phyloP scores from a whole-genome alignment of 495 filamentous ascomycete genomes.

The Talaromyces stipitatus region DNA sequence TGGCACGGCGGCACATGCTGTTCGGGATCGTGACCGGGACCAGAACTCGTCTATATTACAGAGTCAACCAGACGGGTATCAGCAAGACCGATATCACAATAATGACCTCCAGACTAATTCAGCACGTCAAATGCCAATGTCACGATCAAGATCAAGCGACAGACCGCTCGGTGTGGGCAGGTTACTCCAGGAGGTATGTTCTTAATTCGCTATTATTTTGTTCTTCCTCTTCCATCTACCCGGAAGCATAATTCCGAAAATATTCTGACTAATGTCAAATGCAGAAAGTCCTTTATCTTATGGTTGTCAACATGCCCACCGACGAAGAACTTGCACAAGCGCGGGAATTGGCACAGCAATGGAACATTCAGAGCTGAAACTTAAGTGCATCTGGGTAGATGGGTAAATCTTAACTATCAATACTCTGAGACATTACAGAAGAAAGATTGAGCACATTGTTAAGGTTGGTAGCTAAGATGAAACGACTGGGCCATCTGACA shows the following conservation, averaged over 20 bases:
- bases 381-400: too few relatives aligned
- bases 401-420: too few relatives aligned
- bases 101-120: background rate
- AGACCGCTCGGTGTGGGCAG: background rate
- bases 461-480: too few relatives aligned
- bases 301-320: conserved; percentile 45
- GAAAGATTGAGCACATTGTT: too few relatives aligned
- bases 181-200: background rate
- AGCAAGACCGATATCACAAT: background rate
- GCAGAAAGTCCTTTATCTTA: conserved; percentile 43
- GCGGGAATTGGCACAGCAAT: conserved; percentile 1
- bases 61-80: background rate
- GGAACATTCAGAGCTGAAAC: background rate
- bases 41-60: background rate
- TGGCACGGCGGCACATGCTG: background rate
- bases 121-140: background rate
- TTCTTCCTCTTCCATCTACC: background rate
- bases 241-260: too few relatives aligned
- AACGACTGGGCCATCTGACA: too few relatives aligned
- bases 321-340: conserved; percentile 35
- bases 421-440: too few relatives aligned
- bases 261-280: background rate
- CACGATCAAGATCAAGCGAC: background rate
- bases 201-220: background rate
- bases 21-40: background rate